Evolutionary conservation across 2,329 filamentous ascomycete genomes (phyloP).

Genomic region (Colletotrichum lupini): DNA sequence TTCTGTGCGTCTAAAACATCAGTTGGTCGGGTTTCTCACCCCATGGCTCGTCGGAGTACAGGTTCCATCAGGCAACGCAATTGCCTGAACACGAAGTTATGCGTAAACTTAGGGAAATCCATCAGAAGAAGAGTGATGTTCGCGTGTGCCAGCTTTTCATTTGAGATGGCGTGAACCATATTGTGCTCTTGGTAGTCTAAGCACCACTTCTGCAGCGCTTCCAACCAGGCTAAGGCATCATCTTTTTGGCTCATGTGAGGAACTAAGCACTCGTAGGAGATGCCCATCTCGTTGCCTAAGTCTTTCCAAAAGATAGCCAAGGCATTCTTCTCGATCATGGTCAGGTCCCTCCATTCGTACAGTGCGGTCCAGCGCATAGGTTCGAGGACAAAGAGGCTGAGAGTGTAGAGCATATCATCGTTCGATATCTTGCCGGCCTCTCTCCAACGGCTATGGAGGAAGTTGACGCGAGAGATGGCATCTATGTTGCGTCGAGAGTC

Average conservation of each 20-base stretch:
- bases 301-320: slow-evolving; percentile 68
- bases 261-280: slow-evolving; percentile 56
- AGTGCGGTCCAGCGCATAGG: slow-evolving; percentile 62
- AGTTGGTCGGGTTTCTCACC: neutral
- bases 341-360: slow-evolving; percentile 69
- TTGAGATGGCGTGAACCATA: slow-evolving; percentile 53
- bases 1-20: no score
- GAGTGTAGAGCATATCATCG: slow-evolving; percentile 73
- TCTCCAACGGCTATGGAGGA: slow-evolving; percentile 68
- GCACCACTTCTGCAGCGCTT: slow-evolving; percentile 62
- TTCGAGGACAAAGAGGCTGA: slow-evolving; percentile 68
- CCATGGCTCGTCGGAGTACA: slow-evolving; percentile 10
- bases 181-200: slow-evolving; percentile 57
- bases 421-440: slow-evolving; percentile 69
- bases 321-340: slow-evolving; percentile 65
- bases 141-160: slow-evolving; percentile 19
- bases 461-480: slow-evolving; percentile 74
- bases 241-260: slow-evolving; percentile 52
- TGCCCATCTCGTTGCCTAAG: slow-evolving; percentile 65
- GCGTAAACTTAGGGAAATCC: slow-evolving; percentile 11
- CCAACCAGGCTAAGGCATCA: slow-evolving; percentile 63
- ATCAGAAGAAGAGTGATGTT: slow-evolving; percentile 7
- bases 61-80: slow-evolving; percentile 23
- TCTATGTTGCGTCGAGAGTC: slow-evolving; percentile 55
- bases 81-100: slow-evolving; percentile 10